phyloP scores from a whole-genome alignment of 768 basidiomycete genomes.

The Lactarius quietus region DNA sequence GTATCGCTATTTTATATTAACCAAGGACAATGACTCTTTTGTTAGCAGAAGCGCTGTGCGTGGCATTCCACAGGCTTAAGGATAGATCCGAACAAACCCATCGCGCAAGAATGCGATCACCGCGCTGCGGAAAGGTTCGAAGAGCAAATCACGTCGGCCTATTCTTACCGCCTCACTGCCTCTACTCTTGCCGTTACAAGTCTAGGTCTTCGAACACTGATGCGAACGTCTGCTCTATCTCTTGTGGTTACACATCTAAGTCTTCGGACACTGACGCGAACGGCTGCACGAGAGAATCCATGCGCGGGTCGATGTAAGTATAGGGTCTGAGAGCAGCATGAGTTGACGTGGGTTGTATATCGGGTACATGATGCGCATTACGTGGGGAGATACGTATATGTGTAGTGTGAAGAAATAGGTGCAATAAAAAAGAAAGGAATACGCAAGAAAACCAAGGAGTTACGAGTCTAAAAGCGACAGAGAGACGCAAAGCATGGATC shows the following conservation, averaged over 20 bases:
- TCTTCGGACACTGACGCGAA: too few relatives aligned
- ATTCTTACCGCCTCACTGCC: background rate
- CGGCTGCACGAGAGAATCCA: too few relatives aligned
- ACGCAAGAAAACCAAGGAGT: background rate
- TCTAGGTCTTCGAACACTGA: background rate
- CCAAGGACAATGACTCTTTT: background rate
- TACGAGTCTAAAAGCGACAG: background rate
- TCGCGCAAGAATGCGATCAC: background rate
- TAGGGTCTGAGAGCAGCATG: background rate
- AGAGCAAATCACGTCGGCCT: background rate
- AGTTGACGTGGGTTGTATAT: background rate
- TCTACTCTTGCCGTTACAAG: background rate
- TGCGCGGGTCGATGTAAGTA: too few relatives aligned
- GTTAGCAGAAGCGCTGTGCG: background rate
- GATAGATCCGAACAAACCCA: background rate
- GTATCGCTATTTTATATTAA: background rate
- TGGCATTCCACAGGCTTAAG: too few relatives aligned
- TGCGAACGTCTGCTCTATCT: too few relatives aligned
- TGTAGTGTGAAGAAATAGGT: conserved; percentile 7
- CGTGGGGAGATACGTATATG: background rate
- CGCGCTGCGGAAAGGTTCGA: background rate
- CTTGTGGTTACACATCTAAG: too few relatives aligned
- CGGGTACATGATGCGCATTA: conserved; percentile 12
- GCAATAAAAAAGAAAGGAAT: conserved; percentile 4
- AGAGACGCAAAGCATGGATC: background rate